Evolutionary conservation across 768 basidiomycete genomes (phyloP).

Genomic region (Trametes coccinea): DNA sequence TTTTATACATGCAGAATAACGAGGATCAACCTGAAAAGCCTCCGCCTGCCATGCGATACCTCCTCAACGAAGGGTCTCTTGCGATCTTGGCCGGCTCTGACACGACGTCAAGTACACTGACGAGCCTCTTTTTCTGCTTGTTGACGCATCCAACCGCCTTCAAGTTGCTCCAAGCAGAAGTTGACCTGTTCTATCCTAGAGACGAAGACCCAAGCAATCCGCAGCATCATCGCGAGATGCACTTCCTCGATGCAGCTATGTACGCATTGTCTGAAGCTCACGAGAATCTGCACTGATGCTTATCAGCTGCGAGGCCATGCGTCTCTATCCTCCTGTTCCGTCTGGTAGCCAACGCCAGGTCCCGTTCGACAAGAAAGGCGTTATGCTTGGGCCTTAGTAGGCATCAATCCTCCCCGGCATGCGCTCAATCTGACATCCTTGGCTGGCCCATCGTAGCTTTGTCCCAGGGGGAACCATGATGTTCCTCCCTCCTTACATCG

Average conservation of each 20-base stretch:
- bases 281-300: too few relatives aligned
- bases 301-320: slow-evolving; percentile 45
- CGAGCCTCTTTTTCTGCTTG: slow-evolving; percentile 38
- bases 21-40: slow-evolving; percentile 40
- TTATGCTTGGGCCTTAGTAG: slow-evolving; percentile 37
- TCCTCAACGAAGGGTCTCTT: slow-evolving; percentile 42
- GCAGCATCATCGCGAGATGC: slow-evolving; percentile 21
- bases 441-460: slow-evolving; percentile 6
- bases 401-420: neutral
- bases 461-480: slow-evolving; percentile 30
- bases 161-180: slow-evolving; percentile 40
- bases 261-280: neutral
- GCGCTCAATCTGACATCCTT: too few relatives aligned
- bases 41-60: slow-evolving; percentile 36
- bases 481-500: slow-evolving; percentile 39
- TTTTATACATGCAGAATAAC: slow-evolving; percentile 34
- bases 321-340: slow-evolving; percentile 45
- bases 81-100: slow-evolving; percentile 49
- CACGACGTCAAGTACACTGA: slow-evolving; percentile 42
- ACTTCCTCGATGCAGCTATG: slow-evolving; percentile 30
- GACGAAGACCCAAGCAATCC: slow-evolving; percentile 30
- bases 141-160: slow-evolving; percentile 36
- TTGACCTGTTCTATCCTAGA: slow-evolving; percentile 41
- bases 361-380: slow-evolving; percentile 30
- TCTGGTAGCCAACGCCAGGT: slow-evolving; percentile 42